Base-by-base conservation (phyloP, 352 stramenopile genomes). In the Pythium coloratum region DNA sequence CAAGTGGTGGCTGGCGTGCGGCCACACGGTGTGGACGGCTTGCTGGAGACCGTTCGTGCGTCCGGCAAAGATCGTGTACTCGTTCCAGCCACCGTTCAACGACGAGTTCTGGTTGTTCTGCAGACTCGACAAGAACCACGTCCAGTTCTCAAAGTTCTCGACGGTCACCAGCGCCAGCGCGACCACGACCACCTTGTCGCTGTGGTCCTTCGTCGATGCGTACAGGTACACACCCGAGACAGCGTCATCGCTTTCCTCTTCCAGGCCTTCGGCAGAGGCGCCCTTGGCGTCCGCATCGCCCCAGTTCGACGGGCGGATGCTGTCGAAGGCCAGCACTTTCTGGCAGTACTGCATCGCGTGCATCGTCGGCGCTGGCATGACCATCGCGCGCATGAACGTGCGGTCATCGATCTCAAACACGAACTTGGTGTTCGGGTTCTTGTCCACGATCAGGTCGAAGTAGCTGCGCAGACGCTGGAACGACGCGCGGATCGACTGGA, bases 141-240 rank as follows among this genome's bases (percentile, higher is more conserved):
- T 83, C 85, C 85, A 93, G 69, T 82, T 91, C 16, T 76, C 54
- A 67, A 91, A 73, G 49, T 82, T 79, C 65, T 93, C 85, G 30
- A 86, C 73, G 13, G 65, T 73, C 24, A 93, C 85, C 24, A 93
- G 76, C 32, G 85, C 85, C 36, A 92, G 63, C 0, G 85, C 83
- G 26, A 93, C 86, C 1, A 83, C 81, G 0, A 93, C 40, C 9
- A 87, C 75, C 30, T 86, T 72, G 61, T 93, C 84, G 60, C 90
- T 92, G n/a, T 78, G 84, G 56, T 91, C 85, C 60, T 91, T 91
- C 0, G 76, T 85, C n/a, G 75, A 72, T 3, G 84, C 84, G 60
- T 89, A 90, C 26, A 93, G 36, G 44, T 90, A 93, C 10, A 93
- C 77, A 12, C 84, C 84, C 33, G 81, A 93, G 70, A 90, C 77